Evolutionary conservation across 495 filamentous ascomycete species (phyloP).

Genomic region (Podospora comata): DNA sequence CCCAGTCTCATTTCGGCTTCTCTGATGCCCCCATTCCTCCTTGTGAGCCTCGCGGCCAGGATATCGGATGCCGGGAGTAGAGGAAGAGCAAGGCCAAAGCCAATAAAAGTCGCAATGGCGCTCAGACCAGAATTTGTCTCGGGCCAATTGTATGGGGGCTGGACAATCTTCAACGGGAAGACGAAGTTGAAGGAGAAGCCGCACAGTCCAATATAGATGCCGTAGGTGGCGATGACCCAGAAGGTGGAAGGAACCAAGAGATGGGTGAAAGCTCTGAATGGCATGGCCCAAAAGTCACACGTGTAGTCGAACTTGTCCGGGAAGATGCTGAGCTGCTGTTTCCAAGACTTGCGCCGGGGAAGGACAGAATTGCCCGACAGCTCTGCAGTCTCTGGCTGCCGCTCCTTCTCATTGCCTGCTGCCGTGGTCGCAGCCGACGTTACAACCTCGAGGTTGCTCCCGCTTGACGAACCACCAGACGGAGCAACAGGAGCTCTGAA

Average conservation of each 20-base stretch:
- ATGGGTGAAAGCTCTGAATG: slow-evolving; percentile 51
- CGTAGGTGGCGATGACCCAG: slow-evolving; percentile 54
- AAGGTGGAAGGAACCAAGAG: slow-evolving; percentile 54
- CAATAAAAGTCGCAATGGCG: slow-evolving; percentile 50
- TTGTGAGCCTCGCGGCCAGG: slow-evolving; percentile 56
- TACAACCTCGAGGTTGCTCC: slow-evolving; percentile 3
- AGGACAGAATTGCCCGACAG: neutral
- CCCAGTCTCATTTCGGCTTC: slow-evolving; percentile 69
- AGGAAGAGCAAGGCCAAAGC: slow-evolving; percentile 52
- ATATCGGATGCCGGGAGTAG: slow-evolving; percentile 53
- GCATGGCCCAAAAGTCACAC: slow-evolving; percentile 46
- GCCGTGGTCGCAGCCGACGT: neutral
- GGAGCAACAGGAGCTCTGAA: slow-evolving; percentile 20
- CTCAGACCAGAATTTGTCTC: slow-evolving; percentile 56
- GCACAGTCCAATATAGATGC: slow-evolving; percentile 37
- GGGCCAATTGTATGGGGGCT: slow-evolving; percentile 42
- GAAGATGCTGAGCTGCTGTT: slow-evolving; percentile 43
- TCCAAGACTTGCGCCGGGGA: slow-evolving; percentile 42
- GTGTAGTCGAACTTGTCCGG: slow-evolving; percentile 40
- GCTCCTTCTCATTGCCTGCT: neutral
- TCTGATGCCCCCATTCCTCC: slow-evolving; percentile 58
- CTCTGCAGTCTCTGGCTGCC: neutral
- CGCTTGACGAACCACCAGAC: slow-evolving; percentile 3
- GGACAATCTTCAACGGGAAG: slow-evolving; percentile 63
- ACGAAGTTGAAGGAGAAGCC: slow-evolving; percentile 42